Evolutionary conservation across 345 rosid species (phyloP).

Genomic region (Geranium brycei): DNA sequence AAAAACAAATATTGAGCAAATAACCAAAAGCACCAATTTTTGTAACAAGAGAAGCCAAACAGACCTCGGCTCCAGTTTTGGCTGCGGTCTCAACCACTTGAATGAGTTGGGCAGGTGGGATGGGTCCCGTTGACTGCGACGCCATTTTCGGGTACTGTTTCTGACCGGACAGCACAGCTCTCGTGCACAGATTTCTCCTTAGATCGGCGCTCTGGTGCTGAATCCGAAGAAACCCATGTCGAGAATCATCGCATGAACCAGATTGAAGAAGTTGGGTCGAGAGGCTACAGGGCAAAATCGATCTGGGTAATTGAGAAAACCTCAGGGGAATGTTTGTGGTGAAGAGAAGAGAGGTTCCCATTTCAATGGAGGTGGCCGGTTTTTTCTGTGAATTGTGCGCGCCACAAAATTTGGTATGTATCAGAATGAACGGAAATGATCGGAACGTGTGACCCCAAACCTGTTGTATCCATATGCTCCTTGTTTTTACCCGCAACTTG

Average conservation of each 20-base stretch:
- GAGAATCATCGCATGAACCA: constrained; percentile 9
- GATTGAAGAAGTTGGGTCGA: constrained; percentile 15
- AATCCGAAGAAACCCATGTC: constrained; percentile 15
- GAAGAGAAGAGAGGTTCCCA: constrained; percentile 41
- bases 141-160: constrained; percentile 44
- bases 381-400: neutral
- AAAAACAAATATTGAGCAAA: neutral
- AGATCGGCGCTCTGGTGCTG: constrained; percentile 10
- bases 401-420: neutral
- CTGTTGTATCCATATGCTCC: no score
- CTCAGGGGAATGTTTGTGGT: constrained; percentile 31
- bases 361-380: constrained; percentile 2
- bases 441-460: neutral
- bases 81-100: constrained; percentile 80
- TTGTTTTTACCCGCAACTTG: no score
- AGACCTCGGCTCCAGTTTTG: constrained; percentile 76
- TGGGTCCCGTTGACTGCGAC: constrained; percentile 51
- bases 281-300: constrained; percentile 13
- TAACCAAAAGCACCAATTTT: neutral
- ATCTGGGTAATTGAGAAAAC: constrained; percentile 26
- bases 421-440: neutral
- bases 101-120: constrained; percentile 50
- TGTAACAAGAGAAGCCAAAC: neutral
- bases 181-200: constrained; percentile 14
- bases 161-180: constrained; percentile 36